Percentiles rank a stretch among this genome's conserved stretches.
Evolutionary conservation across 495 filamentous ascomycete genomes (phyloP).

Genomic region (Penicillium maclennaniae): DNA sequence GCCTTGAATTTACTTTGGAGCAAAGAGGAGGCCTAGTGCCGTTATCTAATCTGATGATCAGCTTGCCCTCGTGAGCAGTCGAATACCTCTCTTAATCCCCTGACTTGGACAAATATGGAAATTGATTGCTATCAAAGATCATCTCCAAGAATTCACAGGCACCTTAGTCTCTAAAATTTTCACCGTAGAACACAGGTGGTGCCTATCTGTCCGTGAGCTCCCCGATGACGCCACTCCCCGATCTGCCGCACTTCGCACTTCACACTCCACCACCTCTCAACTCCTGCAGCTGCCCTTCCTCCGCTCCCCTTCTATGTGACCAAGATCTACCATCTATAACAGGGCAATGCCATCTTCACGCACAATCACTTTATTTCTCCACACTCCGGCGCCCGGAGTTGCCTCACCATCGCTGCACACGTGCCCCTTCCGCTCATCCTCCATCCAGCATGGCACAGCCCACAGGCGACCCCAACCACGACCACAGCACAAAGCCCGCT

Average conservation of each 20-base stretch:
- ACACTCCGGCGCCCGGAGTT: background rate
- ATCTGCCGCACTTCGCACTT: conserved; percentile 14
- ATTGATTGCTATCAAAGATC: background rate
- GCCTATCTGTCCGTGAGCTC: background rate
- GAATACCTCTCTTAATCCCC: background rate
- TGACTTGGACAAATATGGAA: background rate
- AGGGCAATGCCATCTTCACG: conserved; percentile 20
- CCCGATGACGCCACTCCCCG: conserved; percentile 19
- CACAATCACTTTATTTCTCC: conserved; percentile 2
- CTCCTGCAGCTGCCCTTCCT: conserved; percentile 1
- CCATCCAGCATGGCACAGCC: conserved; percentile 3
- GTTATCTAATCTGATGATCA: conserved; percentile 34
- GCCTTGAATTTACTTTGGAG: background rate
- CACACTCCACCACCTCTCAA: conserved; percentile 10
- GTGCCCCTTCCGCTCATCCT: background rate
- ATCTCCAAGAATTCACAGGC: background rate
- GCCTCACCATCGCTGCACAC: conserved; percentile 1
- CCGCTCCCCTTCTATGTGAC: background rate
- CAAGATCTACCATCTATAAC: background rate
- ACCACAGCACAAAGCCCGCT: background rate
- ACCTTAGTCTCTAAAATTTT: background rate
- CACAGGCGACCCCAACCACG: conserved; percentile 8
- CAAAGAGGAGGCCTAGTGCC: background rate
- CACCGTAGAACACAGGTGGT: background rate
- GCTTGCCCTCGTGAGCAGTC: background rate